Base-by-base conservation (phyloP, 2,329 filamentous ascomycete species). In the Monilinia fructigena region DNA sequence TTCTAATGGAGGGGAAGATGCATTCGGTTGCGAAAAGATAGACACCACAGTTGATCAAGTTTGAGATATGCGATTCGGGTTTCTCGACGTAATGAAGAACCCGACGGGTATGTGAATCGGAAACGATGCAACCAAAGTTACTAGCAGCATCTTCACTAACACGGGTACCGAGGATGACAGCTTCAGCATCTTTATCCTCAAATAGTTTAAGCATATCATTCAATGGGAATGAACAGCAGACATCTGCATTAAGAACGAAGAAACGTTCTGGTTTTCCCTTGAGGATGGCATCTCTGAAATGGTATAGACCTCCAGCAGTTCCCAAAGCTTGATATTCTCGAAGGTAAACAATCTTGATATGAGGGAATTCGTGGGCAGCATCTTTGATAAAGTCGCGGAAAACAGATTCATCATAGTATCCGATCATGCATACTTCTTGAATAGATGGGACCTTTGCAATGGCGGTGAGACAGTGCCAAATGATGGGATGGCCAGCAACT, bases 51-150 rank as follows among this genome's bases (percentile, higher is more conserved):
- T 98, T 99, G 85, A 99, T 99, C 72, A 99, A 85, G 82, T 97
- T 97, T 76, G 91, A 96, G 80, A 99, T 97, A 80, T 96, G 91
- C 66, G 91, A 93, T 80, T 99, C 94, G 72, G 95, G 95, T 83
- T 98, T 98, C 85, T 98, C 95, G 78, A 99, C 95, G 81, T 99
- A 98, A 82, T 99, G 95, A 68, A 98, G 88, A 55, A 99, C 95
- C 72, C 94, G 92, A 78, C 94, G 93, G 71, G 91, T 96, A 81
- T 97, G 92, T 54, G 90, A 82, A 79, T 99, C 95, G 66, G 91
- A 95, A 66, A 98, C 95, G 76, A 98, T 96, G 84, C 95, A 99
- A 70, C 95, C 95, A 77, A 98, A 99, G 83, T 98, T 98, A 74
- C 86, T 90, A 42, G 95, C 94, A 26, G 93, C 91, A 66, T 98